Evolutionary conservation across 805 yeast genomes (phyloP).

Genomic region (Teunomyces barrocoloradensis): DNA sequence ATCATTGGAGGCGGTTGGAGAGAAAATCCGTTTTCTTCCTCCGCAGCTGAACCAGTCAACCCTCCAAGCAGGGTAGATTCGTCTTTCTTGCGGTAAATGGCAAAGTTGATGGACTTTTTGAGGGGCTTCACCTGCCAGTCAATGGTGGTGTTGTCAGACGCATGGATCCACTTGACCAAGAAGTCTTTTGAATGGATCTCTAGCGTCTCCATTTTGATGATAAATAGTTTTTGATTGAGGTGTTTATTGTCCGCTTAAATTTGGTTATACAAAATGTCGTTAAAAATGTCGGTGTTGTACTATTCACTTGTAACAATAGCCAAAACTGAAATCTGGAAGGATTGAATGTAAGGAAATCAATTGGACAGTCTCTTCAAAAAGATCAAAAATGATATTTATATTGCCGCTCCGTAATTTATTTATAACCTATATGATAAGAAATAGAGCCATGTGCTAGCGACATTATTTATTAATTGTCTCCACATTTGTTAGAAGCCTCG

Average conservation of each 20-base stretch:
- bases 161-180: constrained; percentile 86
- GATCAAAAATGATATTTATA: background rate
- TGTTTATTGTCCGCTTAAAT: constrained; percentile 3
- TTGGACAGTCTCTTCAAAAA: no score
- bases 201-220: constrained; percentile 68
- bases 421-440: background rate
- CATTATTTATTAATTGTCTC: background rate
- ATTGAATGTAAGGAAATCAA: no score
- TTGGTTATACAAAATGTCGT: constrained; percentile 2
- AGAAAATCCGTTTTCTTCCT: background rate
- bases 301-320: no score
- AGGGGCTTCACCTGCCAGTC: constrained; percentile 83
- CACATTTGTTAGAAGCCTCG: constrained; percentile 1
- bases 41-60: background rate
- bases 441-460: constrained; percentile 1
- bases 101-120: constrained; percentile 40
- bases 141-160: constrained; percentile 62
- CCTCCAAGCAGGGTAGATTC: constrained; percentile 5
- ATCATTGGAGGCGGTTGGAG: constrained; percentile 9
- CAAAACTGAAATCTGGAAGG: no score
- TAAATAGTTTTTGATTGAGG: background rate
- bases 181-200: constrained; percentile 89
- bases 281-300: background rate
- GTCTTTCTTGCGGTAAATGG: constrained; percentile 36
- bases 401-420: background rate